Evolutionary conservation across 1,139 yeast species (phyloP).

Genomic region (Pneumocystis wakefieldiae): DNA sequence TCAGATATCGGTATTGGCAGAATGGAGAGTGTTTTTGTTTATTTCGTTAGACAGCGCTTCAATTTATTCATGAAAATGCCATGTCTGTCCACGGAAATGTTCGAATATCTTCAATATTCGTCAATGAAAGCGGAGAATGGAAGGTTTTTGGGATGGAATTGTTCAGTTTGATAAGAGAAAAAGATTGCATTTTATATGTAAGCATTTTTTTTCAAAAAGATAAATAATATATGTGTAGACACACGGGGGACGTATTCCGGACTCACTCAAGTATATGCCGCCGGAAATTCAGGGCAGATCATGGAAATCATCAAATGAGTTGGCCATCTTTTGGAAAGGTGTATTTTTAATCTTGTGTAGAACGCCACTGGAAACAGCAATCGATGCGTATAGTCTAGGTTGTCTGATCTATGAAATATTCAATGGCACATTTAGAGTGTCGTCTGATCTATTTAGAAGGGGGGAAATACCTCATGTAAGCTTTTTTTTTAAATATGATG

Average conservation of each 20-base stretch:
- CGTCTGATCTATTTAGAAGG: slow-evolving; percentile 17
- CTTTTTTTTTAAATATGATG: slow-evolving; percentile 13
- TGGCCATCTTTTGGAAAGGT: slow-evolving; percentile 20
- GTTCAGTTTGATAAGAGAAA: slow-evolving; percentile 28
- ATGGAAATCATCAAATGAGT: slow-evolving; percentile 29
- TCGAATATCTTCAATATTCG: slow-evolving; percentile 42
- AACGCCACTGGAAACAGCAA: slow-evolving; percentile 2
- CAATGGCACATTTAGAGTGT: slow-evolving; percentile 20
- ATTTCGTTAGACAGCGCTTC: slow-evolving; percentile 31
- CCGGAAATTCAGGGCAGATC: slow-evolving; percentile 33
- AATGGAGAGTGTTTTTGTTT: not conserved
- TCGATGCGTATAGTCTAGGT: slow-evolving; percentile 55
- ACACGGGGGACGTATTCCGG: slow-evolving; percentile 24
- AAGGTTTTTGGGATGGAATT: slow-evolving; percentile 72
- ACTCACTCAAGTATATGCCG: slow-evolving; percentile 26
- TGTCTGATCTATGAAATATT: slow-evolving; percentile 38
- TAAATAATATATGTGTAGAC: slow-evolving; percentile 11
- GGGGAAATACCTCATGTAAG: slow-evolving; percentile 22
- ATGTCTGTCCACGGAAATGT: slow-evolving; percentile 53
- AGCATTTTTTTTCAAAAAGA: not conserved
- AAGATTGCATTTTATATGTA: slow-evolving; percentile 16
- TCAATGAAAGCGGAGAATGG: slow-evolving; percentile 67
- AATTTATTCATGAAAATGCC: slow-evolving; percentile 50
- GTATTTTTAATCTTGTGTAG: not conserved
- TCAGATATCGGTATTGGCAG: slow-evolving; percentile 28